These are phyloP conservation scores for Sambucus nigra DNA, from an alignment of 129 eudicot species.

Conservation along the genomic window DNA sequence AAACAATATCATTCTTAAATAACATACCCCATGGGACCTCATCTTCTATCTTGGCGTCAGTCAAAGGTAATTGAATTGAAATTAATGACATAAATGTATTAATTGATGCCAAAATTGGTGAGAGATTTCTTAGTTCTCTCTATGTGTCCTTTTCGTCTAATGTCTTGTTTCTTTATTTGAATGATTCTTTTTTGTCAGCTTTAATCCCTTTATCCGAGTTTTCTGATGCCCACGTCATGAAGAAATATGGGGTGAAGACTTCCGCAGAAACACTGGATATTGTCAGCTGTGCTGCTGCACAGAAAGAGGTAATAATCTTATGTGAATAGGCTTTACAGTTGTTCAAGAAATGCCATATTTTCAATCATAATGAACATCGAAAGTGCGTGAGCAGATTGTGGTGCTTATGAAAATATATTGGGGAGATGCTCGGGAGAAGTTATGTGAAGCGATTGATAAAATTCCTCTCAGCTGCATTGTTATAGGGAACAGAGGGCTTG, in stretches of 20 bases:
- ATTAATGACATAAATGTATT: too few relatives aligned
- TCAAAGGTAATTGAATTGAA: too few relatives aligned
- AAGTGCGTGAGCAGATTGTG: constrained; percentile 23
- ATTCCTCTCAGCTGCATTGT: constrained; percentile 59
- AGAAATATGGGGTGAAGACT: constrained; percentile 66
- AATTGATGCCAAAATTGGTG: neutral
- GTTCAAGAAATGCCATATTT: neutral
- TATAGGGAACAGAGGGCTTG: constrained; percentile 89
- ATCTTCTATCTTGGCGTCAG: too few relatives aligned
- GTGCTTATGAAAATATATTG: constrained; percentile 69
- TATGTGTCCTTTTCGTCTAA: too few relatives aligned
- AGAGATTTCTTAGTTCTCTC: too few relatives aligned
- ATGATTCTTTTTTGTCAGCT: constrained; percentile 28
- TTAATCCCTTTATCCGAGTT: constrained; percentile 61
- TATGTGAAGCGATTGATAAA: constrained; percentile 52
- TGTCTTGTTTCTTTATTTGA: neutral
- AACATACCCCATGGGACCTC: too few relatives aligned
- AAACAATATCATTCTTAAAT: too few relatives aligned
- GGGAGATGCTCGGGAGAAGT: constrained; percentile 91
- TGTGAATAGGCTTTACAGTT: neutral
- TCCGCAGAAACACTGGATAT: constrained; percentile 59
- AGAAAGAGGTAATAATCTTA: constrained; percentile 42
- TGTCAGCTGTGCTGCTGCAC: constrained; percentile 37
- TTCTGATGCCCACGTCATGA: constrained; percentile 31
- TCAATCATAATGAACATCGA: constrained; percentile 1